Percentiles rank a stretch among this genome's conserved stretches.
Conservation (phyloP, 2,329 filamentous ascomycete genomes). For the Juglanconis oblonga region DNA sequence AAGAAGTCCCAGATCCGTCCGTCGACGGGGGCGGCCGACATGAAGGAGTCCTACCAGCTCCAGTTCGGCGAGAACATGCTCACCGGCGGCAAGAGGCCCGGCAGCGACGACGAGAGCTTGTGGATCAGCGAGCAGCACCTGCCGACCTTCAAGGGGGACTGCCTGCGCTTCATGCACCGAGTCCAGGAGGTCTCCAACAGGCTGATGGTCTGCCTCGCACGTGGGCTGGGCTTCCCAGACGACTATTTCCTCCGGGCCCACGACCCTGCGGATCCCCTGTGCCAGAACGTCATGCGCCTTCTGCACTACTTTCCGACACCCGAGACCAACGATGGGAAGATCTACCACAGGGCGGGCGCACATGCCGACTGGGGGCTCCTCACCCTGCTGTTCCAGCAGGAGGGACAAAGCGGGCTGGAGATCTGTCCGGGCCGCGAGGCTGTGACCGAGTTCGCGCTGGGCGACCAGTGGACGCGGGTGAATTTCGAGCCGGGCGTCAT, state of each 20-base stretch:
- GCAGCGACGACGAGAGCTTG: slow-evolving; percentile 16
- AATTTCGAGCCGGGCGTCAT: slow-evolving; percentile 45
- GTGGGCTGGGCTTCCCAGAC: slow-evolving; percentile 50
- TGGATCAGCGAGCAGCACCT: slow-evolving; percentile 33
- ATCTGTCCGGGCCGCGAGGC: slow-evolving; percentile 57
- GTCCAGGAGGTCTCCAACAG: slow-evolving; percentile 45
- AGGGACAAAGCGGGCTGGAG: slow-evolving; percentile 52
- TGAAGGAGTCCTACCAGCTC: slow-evolving; percentile 57
- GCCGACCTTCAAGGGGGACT: slow-evolving; percentile 47
- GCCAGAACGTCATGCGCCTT: slow-evolving; percentile 52
- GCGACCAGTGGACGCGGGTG: slow-evolving; percentile 56
- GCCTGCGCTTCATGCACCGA: slow-evolving; percentile 27
- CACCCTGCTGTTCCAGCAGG: slow-evolving; percentile 56
- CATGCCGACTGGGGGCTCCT: slow-evolving; percentile 59
- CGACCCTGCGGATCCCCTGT: slow-evolving; percentile 43
- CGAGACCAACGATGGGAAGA: slow-evolving; percentile 22
- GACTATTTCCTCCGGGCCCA: slow-evolving; percentile 53
- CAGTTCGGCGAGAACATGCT: slow-evolving; percentile 42
- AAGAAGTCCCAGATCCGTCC: slow-evolving; percentile 53
- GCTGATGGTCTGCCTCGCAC: slow-evolving; percentile 54
- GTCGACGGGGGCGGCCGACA: slow-evolving; percentile 52
- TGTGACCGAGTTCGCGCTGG: slow-evolving; percentile 50
- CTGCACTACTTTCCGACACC: slow-evolving; percentile 22
- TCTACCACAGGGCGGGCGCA: slow-evolving; percentile 52
- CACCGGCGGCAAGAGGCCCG: slow-evolving; percentile 18